Base-by-base conservation (phyloP, 371 early-diverging fungal genomes). In the Actinomortierella wolfii region DNA sequence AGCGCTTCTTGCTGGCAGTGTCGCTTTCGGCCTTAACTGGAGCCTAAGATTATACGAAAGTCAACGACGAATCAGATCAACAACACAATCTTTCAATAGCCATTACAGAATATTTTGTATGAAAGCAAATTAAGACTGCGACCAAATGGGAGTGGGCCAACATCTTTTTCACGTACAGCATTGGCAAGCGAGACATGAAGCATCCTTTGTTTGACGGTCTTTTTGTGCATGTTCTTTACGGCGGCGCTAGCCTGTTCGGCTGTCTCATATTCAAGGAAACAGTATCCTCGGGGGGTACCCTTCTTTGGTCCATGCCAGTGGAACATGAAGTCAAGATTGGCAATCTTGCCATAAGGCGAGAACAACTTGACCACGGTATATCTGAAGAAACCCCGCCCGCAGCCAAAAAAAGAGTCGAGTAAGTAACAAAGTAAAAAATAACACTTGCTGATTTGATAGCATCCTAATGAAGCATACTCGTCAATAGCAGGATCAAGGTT, bases 301-400 rank as follows among this genome's bases (percentile, higher is more conserved):
- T 84, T 83, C 57, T 82, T 84, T 17, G 85, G 81, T 14, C 89
- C 89, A 60, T 65, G 67, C 69, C 78, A 77, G 54, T 89, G 87
- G 25, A 87, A 84, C 75, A 87, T 78, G 43, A 79, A 84, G 54
- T 87, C 86, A 28, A 87, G 67, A 49, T 76, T 81, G 15, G 83
- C 86, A 54, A 89, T 86, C 67, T 87, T 86, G 39, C 89, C 89
- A 76, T 76, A 86, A 13, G 87, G 84, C 57, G 85, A 76, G 64
- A 87, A 89, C n/a, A 89, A 64, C 59, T 86, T 84, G 26, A 87
- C 68, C 28, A 88, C 71, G 0, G 81, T 76, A 69, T 86, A 87
- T 58, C 88, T 86, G 20, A 4, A 34, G 4, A 34, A 34, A 34
- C 4, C 11, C 34, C 4, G 34, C 34, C 7, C 34, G 11, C 34